Evolutionary conservation across 768 basidiomycete species (phyloP).

Genomic region (Leccinum longicurvipes): DNA sequence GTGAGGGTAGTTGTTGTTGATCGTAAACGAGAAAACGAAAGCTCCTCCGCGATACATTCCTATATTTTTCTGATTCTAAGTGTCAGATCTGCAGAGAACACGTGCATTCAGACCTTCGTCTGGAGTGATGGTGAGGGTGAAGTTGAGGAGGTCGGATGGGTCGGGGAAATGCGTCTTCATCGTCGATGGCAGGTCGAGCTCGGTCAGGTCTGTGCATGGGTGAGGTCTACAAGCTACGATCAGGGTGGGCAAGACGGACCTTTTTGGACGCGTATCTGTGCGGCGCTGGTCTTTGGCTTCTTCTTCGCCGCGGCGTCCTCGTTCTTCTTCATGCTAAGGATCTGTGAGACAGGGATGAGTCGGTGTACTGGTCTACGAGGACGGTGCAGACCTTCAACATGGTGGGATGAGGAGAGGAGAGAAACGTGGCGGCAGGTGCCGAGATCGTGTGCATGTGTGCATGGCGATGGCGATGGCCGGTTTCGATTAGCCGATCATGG

Average conservation of each 20-base stretch:
- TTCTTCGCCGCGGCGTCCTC: conserved; percentile 97
- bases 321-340: conserved; percentile 99
- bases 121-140: conserved; percentile 90
- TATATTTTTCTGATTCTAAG: conserved; percentile 30
- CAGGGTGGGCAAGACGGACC: conserved; percentile 44
- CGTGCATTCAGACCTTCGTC: conserved; percentile 74
- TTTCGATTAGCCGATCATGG: conserved; percentile 21
- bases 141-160: conserved; percentile 93
- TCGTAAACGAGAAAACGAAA: conserved; percentile 91
- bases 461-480: not conserved
- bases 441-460: conserved; percentile 8
- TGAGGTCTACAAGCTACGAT: conserved; percentile 2
- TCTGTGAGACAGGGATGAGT: conserved; percentile 46
- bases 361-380: not conserved
- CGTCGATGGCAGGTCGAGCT: conserved; percentile 91
- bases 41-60: conserved; percentile 98
- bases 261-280: conserved; percentile 99
- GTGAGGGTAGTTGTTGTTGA: conserved; percentile 98
- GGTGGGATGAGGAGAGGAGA: conserved; percentile 22
- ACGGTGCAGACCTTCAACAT: conserved; percentile 43
- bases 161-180: conserved; percentile 96
- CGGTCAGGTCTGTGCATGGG: conserved; percentile 74
- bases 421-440: conserved; percentile 31
- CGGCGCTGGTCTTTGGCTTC: conserved; percentile 97
- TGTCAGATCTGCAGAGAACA: not conserved